Conservation (phyloP, 2,329 filamentous ascomycete species). For the Cadophora luteo-olivacea region DNA sequence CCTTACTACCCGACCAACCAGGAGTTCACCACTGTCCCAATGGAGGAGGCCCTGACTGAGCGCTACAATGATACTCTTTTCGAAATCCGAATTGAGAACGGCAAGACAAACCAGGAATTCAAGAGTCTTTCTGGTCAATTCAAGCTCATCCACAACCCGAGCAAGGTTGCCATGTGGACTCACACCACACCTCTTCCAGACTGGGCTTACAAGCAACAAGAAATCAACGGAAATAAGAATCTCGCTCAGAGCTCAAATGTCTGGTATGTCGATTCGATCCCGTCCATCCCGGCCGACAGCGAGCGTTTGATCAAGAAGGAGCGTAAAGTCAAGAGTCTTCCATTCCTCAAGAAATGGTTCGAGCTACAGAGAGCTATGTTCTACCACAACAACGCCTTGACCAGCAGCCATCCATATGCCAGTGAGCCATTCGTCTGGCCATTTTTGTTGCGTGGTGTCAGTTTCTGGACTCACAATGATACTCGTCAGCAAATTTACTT, state of each 20-base stretch:
- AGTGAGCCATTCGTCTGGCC: constrained; percentile 97
- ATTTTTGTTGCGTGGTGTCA: constrained; percentile 94
- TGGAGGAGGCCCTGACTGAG: constrained; percentile 74
- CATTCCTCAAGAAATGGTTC: constrained; percentile 93
- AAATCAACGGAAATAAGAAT: constrained; percentile 99
- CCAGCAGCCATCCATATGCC: constrained; percentile 94
- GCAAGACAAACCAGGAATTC: constrained; percentile 82
- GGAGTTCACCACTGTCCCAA: constrained; percentile 86
- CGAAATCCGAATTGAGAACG: constrained; percentile 87
- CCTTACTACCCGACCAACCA: constrained; percentile 97
- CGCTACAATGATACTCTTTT: constrained; percentile 91
- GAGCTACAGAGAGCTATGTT: constrained; percentile 99
- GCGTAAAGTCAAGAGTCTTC: constrained; percentile 80
- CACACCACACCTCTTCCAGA: constrained; percentile 94
- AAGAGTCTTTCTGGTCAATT: constrained; percentile 92
- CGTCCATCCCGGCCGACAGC: constrained; percentile 72
- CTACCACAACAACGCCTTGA: constrained; percentile 98
- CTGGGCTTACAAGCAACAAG: constrained; percentile 96
- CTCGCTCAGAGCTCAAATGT: constrained; percentile 87
- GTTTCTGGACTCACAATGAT: constrained; percentile 98
- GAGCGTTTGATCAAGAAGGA: constrained; percentile 78
- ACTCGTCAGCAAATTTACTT: constrained; percentile 98
- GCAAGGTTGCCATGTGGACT: constrained; percentile 99
- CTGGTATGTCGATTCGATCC: constrained; percentile 92
- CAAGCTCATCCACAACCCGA: constrained; percentile 93